These are phyloP conservation scores for Oryza brachyantha DNA, from an alignment of 176 grass and related monocot species.

Conservation along the genomic window DNA sequence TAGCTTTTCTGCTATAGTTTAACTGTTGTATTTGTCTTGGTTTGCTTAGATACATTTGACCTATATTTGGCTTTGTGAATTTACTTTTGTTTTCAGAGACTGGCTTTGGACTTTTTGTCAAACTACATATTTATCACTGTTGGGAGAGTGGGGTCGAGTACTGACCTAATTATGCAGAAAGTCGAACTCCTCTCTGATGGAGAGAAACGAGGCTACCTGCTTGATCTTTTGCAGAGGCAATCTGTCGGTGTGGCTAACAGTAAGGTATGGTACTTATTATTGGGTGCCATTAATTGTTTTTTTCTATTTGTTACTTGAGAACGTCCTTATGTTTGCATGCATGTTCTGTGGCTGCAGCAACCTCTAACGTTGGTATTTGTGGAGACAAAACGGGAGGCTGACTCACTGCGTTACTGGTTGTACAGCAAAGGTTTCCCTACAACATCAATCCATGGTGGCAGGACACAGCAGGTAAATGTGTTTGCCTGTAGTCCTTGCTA, in stretches of 20 bases:
- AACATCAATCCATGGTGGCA: constrained; percentile 80
- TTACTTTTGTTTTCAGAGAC: constrained; percentile 35
- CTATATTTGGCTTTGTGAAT: neutral
- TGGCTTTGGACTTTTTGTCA: constrained; percentile 71
- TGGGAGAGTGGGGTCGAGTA: constrained; percentile 77
- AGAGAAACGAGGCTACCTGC: constrained; percentile 61
- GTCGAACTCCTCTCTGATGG: constrained; percentile 57
- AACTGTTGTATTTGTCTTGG: constrained; percentile 6
- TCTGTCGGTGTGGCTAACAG: constrained; percentile 30
- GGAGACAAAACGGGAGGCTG: constrained; percentile 84
- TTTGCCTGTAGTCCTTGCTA: neutral
- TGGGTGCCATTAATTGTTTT: neutral
- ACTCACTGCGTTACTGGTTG: constrained; percentile 57
- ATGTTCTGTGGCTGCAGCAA: constrained; percentile 43
- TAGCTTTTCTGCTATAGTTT: neutral
- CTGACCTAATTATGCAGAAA: constrained; percentile 78
- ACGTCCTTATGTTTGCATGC: neutral
- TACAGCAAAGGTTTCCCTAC: constrained; percentile 61
- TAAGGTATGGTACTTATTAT: constrained; percentile 41
- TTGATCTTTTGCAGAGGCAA: constrained; percentile 55
- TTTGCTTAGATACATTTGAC: neutral
- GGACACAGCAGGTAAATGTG: constrained; percentile 53
- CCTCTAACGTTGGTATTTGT: constrained; percentile 85
- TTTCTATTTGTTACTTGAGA: neutral
- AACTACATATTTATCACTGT: constrained; percentile 88